A percentile compares a stretch with the other conserved stretches of the same genome.
Evolutionary conservation across 164 flowering plant genomes (phyloP).

Genomic region (Chimonanthus praecox): DNA sequence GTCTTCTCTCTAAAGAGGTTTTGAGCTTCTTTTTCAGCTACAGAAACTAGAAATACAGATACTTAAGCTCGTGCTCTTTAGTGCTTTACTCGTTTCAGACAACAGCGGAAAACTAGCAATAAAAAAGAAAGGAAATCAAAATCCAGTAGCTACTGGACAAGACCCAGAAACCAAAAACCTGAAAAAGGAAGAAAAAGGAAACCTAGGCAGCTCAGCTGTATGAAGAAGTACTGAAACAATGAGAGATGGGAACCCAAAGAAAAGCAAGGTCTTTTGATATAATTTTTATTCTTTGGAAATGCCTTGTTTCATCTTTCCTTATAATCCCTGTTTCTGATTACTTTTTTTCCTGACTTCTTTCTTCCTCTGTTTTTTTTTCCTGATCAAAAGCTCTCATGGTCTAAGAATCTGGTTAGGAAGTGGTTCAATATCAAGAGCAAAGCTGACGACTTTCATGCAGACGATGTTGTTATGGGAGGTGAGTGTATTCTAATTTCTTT

Average conservation of each 20-base stretch:
- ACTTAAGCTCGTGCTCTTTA: conserved; percentile 8
- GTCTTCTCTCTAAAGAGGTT: not conserved
- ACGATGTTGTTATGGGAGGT: conserved; percentile 56
- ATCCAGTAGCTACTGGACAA: not conserved
- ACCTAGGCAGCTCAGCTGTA: conserved; percentile 24
- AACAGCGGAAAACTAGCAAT: not conserved
- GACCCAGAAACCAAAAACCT: conserved; percentile 7
- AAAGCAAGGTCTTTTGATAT: conserved; percentile 69
- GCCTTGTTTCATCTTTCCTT: not conserved
- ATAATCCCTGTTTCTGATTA: not conserved
- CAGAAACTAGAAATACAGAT: not conserved
- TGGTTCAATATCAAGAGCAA: conserved; percentile 86
- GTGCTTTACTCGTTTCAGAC: not conserved
- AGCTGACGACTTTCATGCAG: conserved; percentile 64
- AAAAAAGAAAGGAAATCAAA: not conserved
- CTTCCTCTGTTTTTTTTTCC: conserved; percentile 7
- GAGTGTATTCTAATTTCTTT: conserved; percentile 1
- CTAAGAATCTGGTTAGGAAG: conserved; percentile 71
- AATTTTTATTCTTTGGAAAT: not conserved
- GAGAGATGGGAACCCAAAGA: conserved; percentile 83
- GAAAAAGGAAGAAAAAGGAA: conserved; percentile 6
- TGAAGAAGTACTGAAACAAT: conserved; percentile 67
- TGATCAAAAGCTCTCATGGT: conserved; percentile 72
- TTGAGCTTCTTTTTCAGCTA: conserved; percentile 2
- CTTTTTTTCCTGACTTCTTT: conserved; percentile 11